These are phyloP conservation scores for Geum urbanum DNA, from an alignment of 306 rosid species.

Conservation along the genomic window DNA sequence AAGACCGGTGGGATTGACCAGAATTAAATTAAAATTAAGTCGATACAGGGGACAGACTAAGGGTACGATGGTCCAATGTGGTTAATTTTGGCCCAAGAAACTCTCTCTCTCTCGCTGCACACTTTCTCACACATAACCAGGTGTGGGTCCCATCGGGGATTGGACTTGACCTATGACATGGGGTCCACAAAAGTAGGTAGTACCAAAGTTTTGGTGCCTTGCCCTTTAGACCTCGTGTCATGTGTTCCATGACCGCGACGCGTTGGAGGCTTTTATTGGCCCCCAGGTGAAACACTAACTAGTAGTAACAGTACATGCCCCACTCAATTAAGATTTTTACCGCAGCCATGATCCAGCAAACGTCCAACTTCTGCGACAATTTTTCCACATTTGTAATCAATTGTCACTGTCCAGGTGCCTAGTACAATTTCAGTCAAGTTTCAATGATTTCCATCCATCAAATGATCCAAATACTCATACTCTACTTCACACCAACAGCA, in stretches of 20 bases:
- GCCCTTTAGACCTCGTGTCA: not conserved
- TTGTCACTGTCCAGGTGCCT: too few species aligned
- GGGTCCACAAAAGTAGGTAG: slow-evolving; percentile 1
- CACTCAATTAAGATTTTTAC: too few species aligned
- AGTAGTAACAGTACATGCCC: too few species aligned
- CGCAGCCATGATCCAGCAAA: too few species aligned
- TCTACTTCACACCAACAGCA: too few species aligned
- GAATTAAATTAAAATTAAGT: not conserved
- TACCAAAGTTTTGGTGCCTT: not conserved
- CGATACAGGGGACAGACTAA: not conserved
- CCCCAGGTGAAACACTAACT: not conserved
- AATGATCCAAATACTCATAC: too few species aligned
- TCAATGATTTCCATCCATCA: too few species aligned
- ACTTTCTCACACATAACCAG: slow-evolving; percentile 3
- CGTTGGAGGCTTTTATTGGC: not conserved
- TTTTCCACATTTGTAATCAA: too few species aligned
- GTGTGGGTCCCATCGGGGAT: slow-evolving; percentile 16
- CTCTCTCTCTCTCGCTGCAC: not conserved
- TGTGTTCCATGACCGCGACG: not conserved
- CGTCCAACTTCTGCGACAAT: too few species aligned
- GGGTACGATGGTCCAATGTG: slow-evolving; percentile 23
- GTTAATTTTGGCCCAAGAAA: slow-evolving; percentile 31
- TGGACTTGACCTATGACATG: not conserved
- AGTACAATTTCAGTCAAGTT: too few species aligned
- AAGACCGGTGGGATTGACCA: not conserved